Percentiles rank a stretch among this genome's conserved stretches.
Conservation (phyloP, 257 asterid genomes). For the Przewalskia tangutica region DNA sequence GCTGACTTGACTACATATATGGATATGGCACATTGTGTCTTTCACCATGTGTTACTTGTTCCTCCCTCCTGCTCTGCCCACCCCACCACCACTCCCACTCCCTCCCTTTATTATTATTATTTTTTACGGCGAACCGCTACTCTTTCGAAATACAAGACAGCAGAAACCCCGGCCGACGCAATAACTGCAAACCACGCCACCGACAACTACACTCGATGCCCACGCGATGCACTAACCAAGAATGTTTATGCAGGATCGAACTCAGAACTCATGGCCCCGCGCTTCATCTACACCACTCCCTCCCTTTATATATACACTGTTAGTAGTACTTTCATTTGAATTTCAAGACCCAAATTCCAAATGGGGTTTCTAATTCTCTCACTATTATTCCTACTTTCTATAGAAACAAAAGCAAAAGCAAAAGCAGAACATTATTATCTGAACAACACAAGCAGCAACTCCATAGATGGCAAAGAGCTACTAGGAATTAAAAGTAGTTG, state of each 20-base stretch:
- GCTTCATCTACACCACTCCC: too few species aligned
- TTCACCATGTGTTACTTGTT: background rate
- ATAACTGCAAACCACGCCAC: too few species aligned
- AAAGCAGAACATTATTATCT: conserved; percentile 10
- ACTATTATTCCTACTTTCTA: conserved; percentile 21
- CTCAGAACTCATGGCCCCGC: too few species aligned
- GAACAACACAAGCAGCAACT: conserved; percentile 17
- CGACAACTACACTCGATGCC: too few species aligned
- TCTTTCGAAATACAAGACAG: too few species aligned
- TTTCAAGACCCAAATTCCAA: conserved; percentile 4
- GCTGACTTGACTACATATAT: background rate
- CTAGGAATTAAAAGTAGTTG: conserved; percentile 25
- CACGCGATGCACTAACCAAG: too few species aligned
- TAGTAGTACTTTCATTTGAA: background rate
- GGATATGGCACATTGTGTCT: background rate
- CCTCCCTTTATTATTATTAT: too few species aligned
- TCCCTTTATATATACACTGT: background rate
- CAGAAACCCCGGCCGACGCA: too few species aligned
- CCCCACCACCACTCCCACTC: background rate
- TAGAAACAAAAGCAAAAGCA: conserved; percentile 24
- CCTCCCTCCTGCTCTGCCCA: background rate
- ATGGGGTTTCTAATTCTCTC: conserved; percentile 35
- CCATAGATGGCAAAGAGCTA: conserved; percentile 18
- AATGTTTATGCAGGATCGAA: too few species aligned
- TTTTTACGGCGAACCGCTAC: too few species aligned